Base-by-base conservation (phyloP, 2,329 filamentous ascomycete species). In the Neonectria sp. region DNA sequence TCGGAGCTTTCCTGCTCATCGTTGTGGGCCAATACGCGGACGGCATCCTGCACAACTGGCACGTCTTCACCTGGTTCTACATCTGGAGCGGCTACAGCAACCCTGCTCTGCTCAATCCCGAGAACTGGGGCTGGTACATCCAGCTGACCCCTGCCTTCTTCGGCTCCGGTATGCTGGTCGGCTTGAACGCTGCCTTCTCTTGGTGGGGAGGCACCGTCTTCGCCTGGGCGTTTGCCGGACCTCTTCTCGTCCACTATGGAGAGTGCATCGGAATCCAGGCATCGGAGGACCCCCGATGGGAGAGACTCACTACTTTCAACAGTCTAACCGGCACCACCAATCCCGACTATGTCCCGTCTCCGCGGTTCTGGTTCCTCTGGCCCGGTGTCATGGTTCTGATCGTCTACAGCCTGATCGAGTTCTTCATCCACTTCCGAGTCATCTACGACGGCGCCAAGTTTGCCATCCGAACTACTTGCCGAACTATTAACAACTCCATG, bases 41-140 rank as follows among this genome's bases (percentile, higher is more conserved):
- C 15, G 89, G 89, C 21, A 87, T 90, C 63, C 79, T 91, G 6
- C 90, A 88, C 83, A 86, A 89, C 76, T 88, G 86, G 86, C 86
- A 86, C 68, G 77, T 85, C 68, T 86, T 86, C 68, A 84, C 83
- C 25, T 84, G 83, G 82, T 84, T 89, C 76, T 88, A 83, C 75
- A 85, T 86, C 71, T 89, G 88, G 87, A 81, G 83, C 60, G 80
- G 83, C 59, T 85, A 88, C 78, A 83, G 80, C 49, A 87, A 85
- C 68, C 76, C 77, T 17, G 86, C 86, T 0, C 80, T 89, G 33
- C 63, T 75, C 25, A 81, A 82, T 52, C 83, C 87, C 21, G 88
- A 90, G 77, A 89, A 86, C 77, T 91, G 89, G 89, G 87, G 87
- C 13, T 91, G 88, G 89, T 82, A 86, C 69, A 81, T 89, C 52